Evolutionary conservation across 176 grass and related monocot species (phyloP), one percentile per base, ranked within the genome.

Genomic region (Aegilops longissima): DNA sequence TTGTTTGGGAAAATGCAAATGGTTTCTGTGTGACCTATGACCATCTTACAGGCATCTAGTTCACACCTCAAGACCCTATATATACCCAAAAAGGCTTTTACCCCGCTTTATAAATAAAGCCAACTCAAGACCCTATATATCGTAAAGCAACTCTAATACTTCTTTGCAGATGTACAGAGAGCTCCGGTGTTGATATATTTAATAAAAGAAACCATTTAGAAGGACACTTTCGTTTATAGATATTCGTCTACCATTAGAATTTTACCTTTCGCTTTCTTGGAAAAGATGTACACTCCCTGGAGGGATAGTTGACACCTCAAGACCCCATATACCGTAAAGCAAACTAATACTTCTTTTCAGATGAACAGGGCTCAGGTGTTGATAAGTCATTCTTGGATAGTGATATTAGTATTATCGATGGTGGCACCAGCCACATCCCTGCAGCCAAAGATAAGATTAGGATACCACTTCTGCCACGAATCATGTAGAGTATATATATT

Each of bases 371-470:
- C 56, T 59, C 56, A 59, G 56, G 18, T 59, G 56, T 59, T 59
- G 56, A 59, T 59, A 70, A 83, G 65, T 79, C 87, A 83, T 79
- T 84, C 73, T 39, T 72, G 44, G 81, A 79, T 62, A 63, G 69
- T 51, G 74, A 88, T 63, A 71, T 47, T 84, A 76, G 59, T 66
- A 84, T 77, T 86, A 29, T 58, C 61, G 67, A 5, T 20, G 83
- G 61, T 78, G 75, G 14, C 70, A 38, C 17, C 69, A 81, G 40
- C 59, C 45, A 35, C 31, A 52, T 47, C 14, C 67, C 40, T 81
- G 68, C 20, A 80, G 44, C 42, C 85, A 65, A 80, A 80, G 54
- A 72, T 74, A 42, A 74, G 34, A 83, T 72, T 56, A 83, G 40
- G 79, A 51, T 17, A 27, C 14, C 40, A 66, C 45, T 85, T 70